Evolutionary conservation across 768 basidiomycete species (phyloP).

Genomic region (Boletus rubroflammeus): DNA sequence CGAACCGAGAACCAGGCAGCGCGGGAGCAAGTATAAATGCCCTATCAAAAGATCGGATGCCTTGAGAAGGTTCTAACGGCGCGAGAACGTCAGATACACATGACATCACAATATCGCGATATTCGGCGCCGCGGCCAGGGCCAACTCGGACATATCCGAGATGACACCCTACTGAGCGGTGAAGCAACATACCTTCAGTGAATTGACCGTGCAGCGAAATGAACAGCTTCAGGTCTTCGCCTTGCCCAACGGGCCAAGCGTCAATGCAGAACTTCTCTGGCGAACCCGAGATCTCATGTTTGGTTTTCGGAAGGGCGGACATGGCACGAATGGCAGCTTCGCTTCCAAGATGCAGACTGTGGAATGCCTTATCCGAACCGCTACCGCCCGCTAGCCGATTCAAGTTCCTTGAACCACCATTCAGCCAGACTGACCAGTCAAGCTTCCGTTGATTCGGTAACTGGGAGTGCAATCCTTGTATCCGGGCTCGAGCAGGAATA

Average conservation of each 20-base stretch:
- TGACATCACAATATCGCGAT: slow-evolving; percentile 12
- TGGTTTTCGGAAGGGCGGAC: slow-evolving; percentile 65
- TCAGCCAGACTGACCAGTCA: slow-evolving; percentile 72
- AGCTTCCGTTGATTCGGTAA: slow-evolving; percentile 83
- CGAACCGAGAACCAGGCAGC: slow-evolving; percentile 78
- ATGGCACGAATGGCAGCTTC: slow-evolving; percentile 62
- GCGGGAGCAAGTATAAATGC: slow-evolving; percentile 86
- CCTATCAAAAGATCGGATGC: slow-evolving; percentile 89
- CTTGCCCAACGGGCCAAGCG: slow-evolving; percentile 71
- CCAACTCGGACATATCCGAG: slow-evolving; percentile 13
- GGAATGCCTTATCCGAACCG: slow-evolving; percentile 57
- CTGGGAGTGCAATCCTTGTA: slow-evolving; percentile 62
- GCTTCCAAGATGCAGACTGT: slow-evolving; percentile 69
- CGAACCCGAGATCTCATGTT: slow-evolving; percentile 76
- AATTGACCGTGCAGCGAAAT: slow-evolving; percentile 88
- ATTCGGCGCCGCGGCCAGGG: slow-evolving; percentile 2
- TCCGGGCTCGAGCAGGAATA: slow-evolving; percentile 73
- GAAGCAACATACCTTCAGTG: slow-evolving; percentile 67
- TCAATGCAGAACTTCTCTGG: slow-evolving; percentile 86
- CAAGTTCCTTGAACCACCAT: slow-evolving; percentile 73
- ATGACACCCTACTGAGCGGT: neutral
- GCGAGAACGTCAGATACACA: slow-evolving; percentile 17
- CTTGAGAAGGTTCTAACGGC: slow-evolving; percentile 60
- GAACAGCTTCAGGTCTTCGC: slow-evolving; percentile 52
- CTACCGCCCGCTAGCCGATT: slow-evolving; percentile 57